Conservation (phyloP, 2,329 filamentous ascomycete species). For the Sarocladium brachiariae region DNA sequence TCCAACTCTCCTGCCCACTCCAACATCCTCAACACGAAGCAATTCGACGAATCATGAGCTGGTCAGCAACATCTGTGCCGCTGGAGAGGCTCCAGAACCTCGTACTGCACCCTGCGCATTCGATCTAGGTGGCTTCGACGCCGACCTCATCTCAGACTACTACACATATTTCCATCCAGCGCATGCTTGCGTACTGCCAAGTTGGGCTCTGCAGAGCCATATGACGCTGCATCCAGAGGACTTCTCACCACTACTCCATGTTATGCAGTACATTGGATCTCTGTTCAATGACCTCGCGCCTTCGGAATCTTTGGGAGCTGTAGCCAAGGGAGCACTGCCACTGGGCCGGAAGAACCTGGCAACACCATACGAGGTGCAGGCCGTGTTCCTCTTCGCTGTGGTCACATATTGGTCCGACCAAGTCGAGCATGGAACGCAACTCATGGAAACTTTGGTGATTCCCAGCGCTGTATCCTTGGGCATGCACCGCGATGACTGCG, state of each 20-base stretch:
- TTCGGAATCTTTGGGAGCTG: constrained; percentile 30
- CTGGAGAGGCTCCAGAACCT: neutral
- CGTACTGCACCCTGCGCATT: neutral
- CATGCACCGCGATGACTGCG: constrained; percentile 64
- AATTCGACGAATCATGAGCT: neutral
- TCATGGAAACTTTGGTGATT: constrained; percentile 61
- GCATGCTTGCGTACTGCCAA: constrained; percentile 54
- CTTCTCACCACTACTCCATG: constrained; percentile 36
- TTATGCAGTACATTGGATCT: constrained; percentile 50
- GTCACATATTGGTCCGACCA: constrained; percentile 71
- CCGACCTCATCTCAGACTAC: constrained; percentile 25
- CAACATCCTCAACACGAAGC: neutral
- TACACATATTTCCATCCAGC: constrained; percentile 51
- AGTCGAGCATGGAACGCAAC: constrained; percentile 58
- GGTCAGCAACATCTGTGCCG: neutral
- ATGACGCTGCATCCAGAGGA: neutral
- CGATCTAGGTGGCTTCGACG: neutral
- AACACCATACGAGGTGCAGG: constrained; percentile 55
- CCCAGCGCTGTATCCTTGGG: constrained; percentile 67
- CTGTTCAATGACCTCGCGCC: constrained; percentile 43
- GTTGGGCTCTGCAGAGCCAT: constrained; percentile 31
- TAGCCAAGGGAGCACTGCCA: constrained; percentile 52
- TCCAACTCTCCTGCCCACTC: neutral
- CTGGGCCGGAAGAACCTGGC: constrained; percentile 47
- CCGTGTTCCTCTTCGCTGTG: constrained; percentile 69